Evolutionary conservation across 73 alveolate genomes (phyloP), one percentile per base, ranked within the genome.

Genomic region (Paramecium octaurelia): DNA sequence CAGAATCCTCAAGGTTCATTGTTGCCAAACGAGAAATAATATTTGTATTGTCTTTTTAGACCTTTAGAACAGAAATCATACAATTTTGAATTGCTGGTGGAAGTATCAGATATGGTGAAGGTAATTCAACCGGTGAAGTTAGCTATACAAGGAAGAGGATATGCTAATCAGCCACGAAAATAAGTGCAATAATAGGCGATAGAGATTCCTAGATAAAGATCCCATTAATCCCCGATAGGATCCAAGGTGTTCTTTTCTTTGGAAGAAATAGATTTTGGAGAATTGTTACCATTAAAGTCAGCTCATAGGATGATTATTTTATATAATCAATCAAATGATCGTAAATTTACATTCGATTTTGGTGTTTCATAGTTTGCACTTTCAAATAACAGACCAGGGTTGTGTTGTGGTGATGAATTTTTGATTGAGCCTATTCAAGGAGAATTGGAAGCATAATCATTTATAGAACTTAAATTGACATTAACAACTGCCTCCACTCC

Each of bases 251-350:
- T 97, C 85, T 98, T 98, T 88, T 93, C 99, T 76, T 92, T 96
- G 6, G 99, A 98, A 95, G 99, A 96, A 87, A 97, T 98, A n/a
- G 99, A 97, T 86, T 98, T 98, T 94, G 99, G 99, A 12, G 99
- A 98, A 96, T 95, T 98, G 60, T 97, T 96, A 83, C 96, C 95
- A 60, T 98, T 96, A 4, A 95, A 94, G 48, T 93, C 97, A 8
- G 94, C 98, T 40, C 96, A 96, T 76, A 96, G 99, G 92, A 93
- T 97, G 86, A 98, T 98, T 54, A 97, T 97, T 42, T 95, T 98
- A 50, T 98, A 98, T 93, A 98, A 98, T 91, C 86, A 96, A 94
- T 94, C 97, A 31, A 91, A 93, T n/a, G 96, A 98, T 42, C 85
- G 95, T 88, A 96, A 97, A 46, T 96, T 97, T 44, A 97, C 93